Percentiles rank a stretch among this genome's conserved stretches.
These are phyloP conservation scores for Coemansia sp. DNA, from an alignment of 192 early-diverging fungal genomes.

Conservation along the genomic window DNA sequence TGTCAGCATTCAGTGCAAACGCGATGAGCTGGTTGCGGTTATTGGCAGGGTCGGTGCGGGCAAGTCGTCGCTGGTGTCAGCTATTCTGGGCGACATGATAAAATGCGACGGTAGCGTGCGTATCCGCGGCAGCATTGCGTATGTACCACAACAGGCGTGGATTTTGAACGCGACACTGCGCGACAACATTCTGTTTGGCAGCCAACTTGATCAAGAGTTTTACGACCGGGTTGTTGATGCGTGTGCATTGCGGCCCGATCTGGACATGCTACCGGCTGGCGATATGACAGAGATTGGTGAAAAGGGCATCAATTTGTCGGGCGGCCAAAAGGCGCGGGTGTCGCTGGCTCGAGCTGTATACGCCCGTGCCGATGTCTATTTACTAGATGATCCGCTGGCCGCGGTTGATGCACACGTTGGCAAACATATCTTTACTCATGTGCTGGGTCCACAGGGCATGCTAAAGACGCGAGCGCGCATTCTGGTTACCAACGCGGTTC, in stretches of 20 bases:
- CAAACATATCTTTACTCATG: slow-evolving; percentile 58
- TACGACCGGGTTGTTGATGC: slow-evolving; percentile 59
- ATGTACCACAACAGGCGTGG: slow-evolving; percentile 63
- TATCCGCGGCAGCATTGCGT: slow-evolving; percentile 48
- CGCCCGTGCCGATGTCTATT: slow-evolving; percentile 58
- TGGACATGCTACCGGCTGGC: slow-evolving; percentile 56
- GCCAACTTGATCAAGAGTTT: slow-evolving; percentile 47
- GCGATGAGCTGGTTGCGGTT: slow-evolving; percentile 58
- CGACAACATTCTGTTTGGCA: slow-evolving; percentile 68
- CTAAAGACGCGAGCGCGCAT: slow-evolving; percentile 52
- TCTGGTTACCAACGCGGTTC: slow-evolving; percentile 58
- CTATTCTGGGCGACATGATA: slow-evolving; percentile 60
- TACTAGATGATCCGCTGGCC: slow-evolving; percentile 71
- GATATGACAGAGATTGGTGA: slow-evolving; percentile 38
- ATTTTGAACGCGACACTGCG: slow-evolving; percentile 57
- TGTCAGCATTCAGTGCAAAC: slow-evolving; percentile 41
- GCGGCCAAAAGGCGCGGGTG: slow-evolving; percentile 13
- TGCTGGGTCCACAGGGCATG: slow-evolving; percentile 50
- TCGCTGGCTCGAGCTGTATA: slow-evolving; percentile 57
- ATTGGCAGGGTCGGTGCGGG: slow-evolving; percentile 64
- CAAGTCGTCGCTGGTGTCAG: slow-evolving; percentile 63
- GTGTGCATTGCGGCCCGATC: slow-evolving; percentile 55
- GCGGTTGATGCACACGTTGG: slow-evolving; percentile 65
- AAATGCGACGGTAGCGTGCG: slow-evolving; percentile 28
- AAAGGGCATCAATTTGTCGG: slow-evolving; percentile 19